Conservation (phyloP, 208 protist genomes). For the Naegleria gruberi region DNA sequence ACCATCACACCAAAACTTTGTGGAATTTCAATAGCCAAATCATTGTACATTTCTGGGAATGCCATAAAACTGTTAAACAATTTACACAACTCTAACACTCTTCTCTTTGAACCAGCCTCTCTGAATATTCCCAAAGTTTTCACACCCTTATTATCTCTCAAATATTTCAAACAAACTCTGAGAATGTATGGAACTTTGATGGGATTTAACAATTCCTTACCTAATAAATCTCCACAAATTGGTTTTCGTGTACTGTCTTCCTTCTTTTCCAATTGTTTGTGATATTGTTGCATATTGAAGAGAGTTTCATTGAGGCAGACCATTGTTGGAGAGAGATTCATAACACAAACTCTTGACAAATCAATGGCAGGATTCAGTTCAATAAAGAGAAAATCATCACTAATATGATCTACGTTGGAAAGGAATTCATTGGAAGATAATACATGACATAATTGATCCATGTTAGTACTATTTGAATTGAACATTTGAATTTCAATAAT, state of each 20-base stretch:
- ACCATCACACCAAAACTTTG: background rate
- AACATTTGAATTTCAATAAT: no score
- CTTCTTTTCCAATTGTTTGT: background rate
- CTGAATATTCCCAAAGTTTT: background rate
- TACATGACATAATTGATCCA: background rate
- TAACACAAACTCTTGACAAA: background rate
- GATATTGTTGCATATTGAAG: background rate
- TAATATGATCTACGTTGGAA: background rate
- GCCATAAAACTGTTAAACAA: background rate
- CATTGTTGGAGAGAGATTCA: background rate
- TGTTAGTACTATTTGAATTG: background rate
- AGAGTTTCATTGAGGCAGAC: background rate
- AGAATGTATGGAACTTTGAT: background rate
- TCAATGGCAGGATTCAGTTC: background rate
- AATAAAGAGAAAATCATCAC: background rate
- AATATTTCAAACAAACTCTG: background rate
- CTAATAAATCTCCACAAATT: background rate
- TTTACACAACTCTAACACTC: background rate
- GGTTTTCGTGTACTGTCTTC: background rate
- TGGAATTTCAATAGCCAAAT: background rate
- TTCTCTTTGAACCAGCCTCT: background rate
- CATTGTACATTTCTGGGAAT: background rate
- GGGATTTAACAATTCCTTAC: background rate
- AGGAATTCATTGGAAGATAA: background rate
- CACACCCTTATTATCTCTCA: background rate